phyloP scores from a whole-genome alignment of 2,329 filamentous ascomycete genomes.

The Neoarthrinium moseri region DNA sequence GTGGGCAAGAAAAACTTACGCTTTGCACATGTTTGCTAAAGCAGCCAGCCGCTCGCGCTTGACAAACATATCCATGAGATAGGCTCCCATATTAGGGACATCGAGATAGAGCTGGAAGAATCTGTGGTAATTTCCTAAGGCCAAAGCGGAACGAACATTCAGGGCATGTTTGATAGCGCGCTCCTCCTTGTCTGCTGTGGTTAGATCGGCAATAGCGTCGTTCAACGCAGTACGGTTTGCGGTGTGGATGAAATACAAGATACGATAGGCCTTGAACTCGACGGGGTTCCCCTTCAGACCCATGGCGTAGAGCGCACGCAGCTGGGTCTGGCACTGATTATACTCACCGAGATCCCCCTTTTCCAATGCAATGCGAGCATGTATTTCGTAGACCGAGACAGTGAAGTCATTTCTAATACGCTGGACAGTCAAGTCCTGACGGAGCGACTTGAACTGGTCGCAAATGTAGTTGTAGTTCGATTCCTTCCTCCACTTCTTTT shows the following conservation, averaged over 20 bases:
- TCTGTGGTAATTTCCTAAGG: conserved; percentile 93
- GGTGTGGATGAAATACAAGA: conserved; percentile 98
- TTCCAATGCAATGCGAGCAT: conserved; percentile 94
- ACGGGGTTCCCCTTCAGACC: conserved; percentile 84
- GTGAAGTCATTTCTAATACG: conserved; percentile 97
- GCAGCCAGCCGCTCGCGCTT: conserved; percentile 88
- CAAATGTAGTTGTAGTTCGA: conserved; percentile 97
- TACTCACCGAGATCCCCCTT: conserved; percentile 99
- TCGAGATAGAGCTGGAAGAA: conserved; percentile 97
- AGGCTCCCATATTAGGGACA: conserved; percentile 94
- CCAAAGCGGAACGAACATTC: conserved; percentile 85
- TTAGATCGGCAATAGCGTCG: conserved; percentile 98
- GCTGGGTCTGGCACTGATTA: conserved; percentile 99
- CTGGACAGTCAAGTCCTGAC: conserved; percentile 97
- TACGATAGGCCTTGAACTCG: conserved; percentile 99
- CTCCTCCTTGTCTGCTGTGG: conserved; percentile 89
- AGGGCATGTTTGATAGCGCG: conserved; percentile 85
- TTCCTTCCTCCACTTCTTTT: conserved; percentile 92
- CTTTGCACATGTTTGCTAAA: conserved; percentile 88
- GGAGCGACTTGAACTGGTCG: conserved; percentile 98
- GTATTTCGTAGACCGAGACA: conserved; percentile 93
- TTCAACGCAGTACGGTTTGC: conserved; percentile 98
- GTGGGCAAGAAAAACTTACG: conserved; percentile 60
- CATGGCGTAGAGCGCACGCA: conserved; percentile 86
- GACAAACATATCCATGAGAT: conserved; percentile 99